A percentile compares a stretch with the other conserved stretches of the same genome.
Evolutionary conservation across 441 rosid species (phyloP).

Genomic region (Biscutella laevigata): DNA sequence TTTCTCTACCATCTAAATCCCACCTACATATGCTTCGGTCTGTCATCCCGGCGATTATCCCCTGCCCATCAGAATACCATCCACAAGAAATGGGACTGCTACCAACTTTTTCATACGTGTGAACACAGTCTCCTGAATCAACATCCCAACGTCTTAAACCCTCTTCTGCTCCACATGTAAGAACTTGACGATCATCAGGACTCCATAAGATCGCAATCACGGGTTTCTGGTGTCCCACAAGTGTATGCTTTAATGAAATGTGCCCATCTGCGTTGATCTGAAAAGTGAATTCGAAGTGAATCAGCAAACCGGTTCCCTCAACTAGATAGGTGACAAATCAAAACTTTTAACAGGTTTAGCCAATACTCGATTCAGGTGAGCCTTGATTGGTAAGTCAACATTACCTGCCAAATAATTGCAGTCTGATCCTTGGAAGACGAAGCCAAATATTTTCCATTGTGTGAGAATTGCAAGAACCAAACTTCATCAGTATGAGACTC

Average conservation of each 20-base stretch:
- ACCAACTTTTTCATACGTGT: conserved; percentile 42
- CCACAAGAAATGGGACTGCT: conserved; percentile 53
- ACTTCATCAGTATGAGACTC: conserved; percentile 79
- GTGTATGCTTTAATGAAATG: conserved; percentile 44
- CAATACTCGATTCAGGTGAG: background rate
- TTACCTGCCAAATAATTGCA: conserved; percentile 83
- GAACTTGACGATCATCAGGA: conserved; percentile 47
- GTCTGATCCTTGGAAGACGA: conserved; percentile 71
- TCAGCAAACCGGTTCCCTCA: conserved; percentile 10
- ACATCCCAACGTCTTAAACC: conserved; percentile 57
- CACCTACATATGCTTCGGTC: conserved; percentile 60
- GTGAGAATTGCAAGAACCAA: conserved; percentile 89
- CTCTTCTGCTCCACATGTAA: conserved; percentile 65
- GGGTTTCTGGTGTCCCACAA: conserved; percentile 57
- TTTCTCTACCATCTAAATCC: conserved; percentile 60
- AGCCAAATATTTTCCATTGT: conserved; percentile 73
- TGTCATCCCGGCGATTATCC: conserved; percentile 44
- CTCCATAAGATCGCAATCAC: conserved; percentile 64
- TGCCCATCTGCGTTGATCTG: conserved; percentile 48
- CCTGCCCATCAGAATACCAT: conserved; percentile 51
- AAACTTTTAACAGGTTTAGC: background rate
- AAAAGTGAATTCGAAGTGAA: background rate
- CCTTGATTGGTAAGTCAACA: background rate
- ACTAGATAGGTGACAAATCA: background rate
- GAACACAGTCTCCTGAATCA: conserved; percentile 49